Evolutionary conservation across 257 asterid genomes (phyloP).

Genomic region (Anisodus acutangulus): DNA sequence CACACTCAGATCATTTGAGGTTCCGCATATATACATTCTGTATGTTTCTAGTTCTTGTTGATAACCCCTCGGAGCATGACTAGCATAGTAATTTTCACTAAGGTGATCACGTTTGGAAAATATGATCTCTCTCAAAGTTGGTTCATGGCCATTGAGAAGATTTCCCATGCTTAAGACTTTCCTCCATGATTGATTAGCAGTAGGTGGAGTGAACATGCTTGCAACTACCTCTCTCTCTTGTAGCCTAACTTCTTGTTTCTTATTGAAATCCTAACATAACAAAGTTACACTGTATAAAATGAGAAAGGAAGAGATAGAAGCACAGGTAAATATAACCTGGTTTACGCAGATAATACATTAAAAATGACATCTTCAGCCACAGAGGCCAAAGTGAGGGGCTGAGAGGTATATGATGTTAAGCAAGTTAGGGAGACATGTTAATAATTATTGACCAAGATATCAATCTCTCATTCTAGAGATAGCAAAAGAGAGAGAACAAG

Average conservation of each 20-base stretch:
- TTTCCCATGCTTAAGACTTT: slow-evolving; percentile 94
- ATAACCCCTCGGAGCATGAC: slow-evolving; percentile 46
- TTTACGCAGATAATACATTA: neutral
- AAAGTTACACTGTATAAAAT: slow-evolving; percentile 10
- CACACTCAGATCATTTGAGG: slow-evolving; percentile 88
- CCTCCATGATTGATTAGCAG: slow-evolving; percentile 95
- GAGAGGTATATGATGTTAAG: neutral
- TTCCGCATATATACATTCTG: slow-evolving; percentile 83
- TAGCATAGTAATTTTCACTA: slow-evolving; percentile 67
- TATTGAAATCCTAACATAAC: slow-evolving; percentile 51
- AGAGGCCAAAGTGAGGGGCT: neutral
- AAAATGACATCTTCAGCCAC: neutral
- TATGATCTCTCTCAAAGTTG: slow-evolving; percentile 76
- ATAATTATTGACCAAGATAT: slow-evolving; percentile 3
- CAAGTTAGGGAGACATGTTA: neutral
- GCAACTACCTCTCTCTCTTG: slow-evolving; percentile 68
- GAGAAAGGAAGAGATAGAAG: neutral
- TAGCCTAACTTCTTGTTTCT: slow-evolving; percentile 54
- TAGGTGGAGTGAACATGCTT: slow-evolving; percentile 78
- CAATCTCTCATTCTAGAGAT: neutral
- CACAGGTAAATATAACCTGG: slow-evolving; percentile 16
- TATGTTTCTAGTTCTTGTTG: slow-evolving; percentile 76
- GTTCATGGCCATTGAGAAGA: slow-evolving; percentile 95
- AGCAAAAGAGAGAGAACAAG: neutral
- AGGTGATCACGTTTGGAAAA: slow-evolving; percentile 69